Base-by-base conservation (phyloP, 202 grass and related monocot genomes). In the Hordeum pubiflorum region DNA sequence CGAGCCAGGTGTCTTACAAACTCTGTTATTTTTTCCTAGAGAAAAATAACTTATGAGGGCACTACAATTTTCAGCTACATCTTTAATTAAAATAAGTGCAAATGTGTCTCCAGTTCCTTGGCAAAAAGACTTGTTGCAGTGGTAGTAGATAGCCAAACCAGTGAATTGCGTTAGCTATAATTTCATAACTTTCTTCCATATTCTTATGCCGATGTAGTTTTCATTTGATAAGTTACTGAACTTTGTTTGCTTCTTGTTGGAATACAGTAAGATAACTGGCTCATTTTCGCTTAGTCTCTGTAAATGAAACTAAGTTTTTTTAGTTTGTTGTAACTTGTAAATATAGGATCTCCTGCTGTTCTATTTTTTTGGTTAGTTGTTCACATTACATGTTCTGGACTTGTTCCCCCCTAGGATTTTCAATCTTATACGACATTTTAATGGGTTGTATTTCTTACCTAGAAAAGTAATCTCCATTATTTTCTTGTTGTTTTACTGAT, bases 401-500 rank as follows among this genome's bases (percentile, higher is more conserved):
- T 33, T 61, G 36, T 52, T 3, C 31, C 36, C 36, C 36, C 38
- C 38, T 81, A 43, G 54, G 9, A 37, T 56, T 76, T 75, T 54
- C 32, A 40, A 58, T 54, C 3, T 68, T 58, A 69, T 41, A 21
- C 4, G 22, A 29, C 14, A 74, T 67, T 31, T 24, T 55, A 38
- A 64, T 23, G 10, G 6, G 12, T 54, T 54, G 50, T 54, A 8
- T 75, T 57, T 80, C 69, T 37, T 80, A 81, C 43, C 69, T 41
- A 31, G 69, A 72, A 39, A 73, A 48, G 15, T 38, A 26, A 57
- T 80, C 10, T 10, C 75, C 41, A 18, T 54, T 14, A 64, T 62
- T 26, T 79, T 83, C 44, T 66, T 39, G 22, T 20, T 57, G 6
- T 38, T 38, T 75, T 80, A 62, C 22, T 79, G 58, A 48, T 74